Conservation (phyloP, 169 alveolate genomes). For the Blepharisma undulans region DNA sequence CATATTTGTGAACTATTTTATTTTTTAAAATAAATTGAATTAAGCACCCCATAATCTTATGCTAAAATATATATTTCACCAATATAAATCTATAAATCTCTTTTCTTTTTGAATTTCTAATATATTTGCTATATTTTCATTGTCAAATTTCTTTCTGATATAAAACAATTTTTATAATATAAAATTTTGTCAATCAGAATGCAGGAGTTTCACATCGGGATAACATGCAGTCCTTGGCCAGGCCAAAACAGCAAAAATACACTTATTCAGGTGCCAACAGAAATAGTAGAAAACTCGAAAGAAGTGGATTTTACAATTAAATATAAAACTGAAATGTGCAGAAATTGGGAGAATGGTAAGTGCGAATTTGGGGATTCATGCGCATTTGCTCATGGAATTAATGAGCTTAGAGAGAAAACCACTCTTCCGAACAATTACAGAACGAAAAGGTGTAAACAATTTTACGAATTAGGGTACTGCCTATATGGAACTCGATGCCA, state of each 20-base stretch:
- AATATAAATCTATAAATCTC: background rate
- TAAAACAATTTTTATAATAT: background rate
- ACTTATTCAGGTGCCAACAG: background rate
- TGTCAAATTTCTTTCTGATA: background rate
- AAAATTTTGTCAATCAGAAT: background rate
- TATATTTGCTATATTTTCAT: background rate
- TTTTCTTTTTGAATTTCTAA: background rate
- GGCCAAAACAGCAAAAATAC: background rate
- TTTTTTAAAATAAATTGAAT: too few species aligned
- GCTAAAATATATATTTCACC: background rate
- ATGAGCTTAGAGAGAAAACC: slow-evolving; percentile 65
- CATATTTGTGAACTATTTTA: background rate
- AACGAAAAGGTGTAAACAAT: slow-evolving; percentile 76
- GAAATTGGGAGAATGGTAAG: slow-evolving; percentile 64
- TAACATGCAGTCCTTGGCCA: background rate
- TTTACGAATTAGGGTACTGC: slow-evolving; percentile 71
- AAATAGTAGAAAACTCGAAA: background rate
- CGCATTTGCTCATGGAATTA: slow-evolving; percentile 78
- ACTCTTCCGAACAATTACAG: slow-evolving; percentile 67
- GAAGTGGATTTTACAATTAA: slow-evolving; percentile 52
- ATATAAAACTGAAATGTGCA: slow-evolving; percentile 71
- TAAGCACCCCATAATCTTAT: background rate
- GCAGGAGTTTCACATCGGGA: background rate
- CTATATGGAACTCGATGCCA: slow-evolving; percentile 79
- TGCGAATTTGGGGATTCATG: slow-evolving; percentile 77